These are phyloP conservation scores for Blastocystis sp. DNA, from an alignment of 352 stramenopile genomes.

Conservation along the genomic window DNA sequence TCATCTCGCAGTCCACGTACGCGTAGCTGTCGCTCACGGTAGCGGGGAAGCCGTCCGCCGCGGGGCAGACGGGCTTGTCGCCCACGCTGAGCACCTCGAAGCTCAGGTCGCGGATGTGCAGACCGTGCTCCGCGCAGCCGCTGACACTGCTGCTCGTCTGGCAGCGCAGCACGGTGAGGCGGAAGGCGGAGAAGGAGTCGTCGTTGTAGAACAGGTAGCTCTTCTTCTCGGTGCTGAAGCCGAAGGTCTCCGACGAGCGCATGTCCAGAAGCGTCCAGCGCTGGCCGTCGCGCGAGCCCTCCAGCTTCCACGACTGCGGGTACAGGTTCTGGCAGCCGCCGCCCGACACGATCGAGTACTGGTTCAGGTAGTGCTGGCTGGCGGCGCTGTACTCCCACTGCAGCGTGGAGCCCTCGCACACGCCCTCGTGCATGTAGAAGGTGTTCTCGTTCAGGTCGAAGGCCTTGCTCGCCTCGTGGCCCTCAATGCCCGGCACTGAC, in stretches of 20 bases:
- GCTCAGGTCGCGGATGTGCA: neutral
- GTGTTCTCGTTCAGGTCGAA: conserved; percentile 54
- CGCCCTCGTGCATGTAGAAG: conserved; percentile 33
- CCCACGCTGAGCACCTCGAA: conserved; percentile 1
- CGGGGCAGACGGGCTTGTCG: neutral
- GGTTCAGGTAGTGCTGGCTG: conserved; percentile 41
- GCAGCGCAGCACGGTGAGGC: conserved; percentile 27
- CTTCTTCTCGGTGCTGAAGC: neutral
- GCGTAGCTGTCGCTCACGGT: neutral
- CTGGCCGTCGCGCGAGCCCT: conserved; percentile 38
- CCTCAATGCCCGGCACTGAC: neutral
- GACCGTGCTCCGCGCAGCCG: neutral
- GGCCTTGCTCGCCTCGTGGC: neutral
- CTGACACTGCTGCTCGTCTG: neutral
- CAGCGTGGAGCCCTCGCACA: conserved; percentile 59
- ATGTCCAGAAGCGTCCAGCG: conserved; percentile 61
- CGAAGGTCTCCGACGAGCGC: neutral
- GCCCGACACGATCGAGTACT: neutral
- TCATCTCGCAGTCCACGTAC: conserved; percentile 26
- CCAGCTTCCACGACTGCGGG: conserved; percentile 42
- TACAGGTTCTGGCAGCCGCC: conserved; percentile 3
- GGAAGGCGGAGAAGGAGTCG: conserved; percentile 32
- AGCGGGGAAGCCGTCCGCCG: neutral
- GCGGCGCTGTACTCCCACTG: conserved; percentile 26
- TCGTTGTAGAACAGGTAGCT: conserved; percentile 53